phyloP scores from a whole-genome alignment of 2,329 filamentous ascomycete genomes.

The Corniculantispora saksenae region DNA sequence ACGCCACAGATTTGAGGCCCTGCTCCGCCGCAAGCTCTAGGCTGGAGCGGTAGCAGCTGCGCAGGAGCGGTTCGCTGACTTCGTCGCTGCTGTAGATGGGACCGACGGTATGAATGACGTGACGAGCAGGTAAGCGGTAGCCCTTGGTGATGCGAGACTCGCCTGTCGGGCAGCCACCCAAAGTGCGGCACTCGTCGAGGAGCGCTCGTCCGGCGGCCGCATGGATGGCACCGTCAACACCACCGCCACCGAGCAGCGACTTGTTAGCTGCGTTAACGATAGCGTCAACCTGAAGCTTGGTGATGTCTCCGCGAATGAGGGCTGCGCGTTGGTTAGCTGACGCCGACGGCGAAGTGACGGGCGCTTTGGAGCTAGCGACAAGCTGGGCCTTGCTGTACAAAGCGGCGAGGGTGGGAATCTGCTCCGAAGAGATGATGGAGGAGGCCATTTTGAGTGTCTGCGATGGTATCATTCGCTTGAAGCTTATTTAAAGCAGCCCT shows the following conservation, averaged over 20 bases:
- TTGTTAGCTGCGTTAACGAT: conserved; percentile 93
- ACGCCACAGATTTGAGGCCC: conserved; percentile 72
- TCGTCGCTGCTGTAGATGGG: conserved; percentile 65
- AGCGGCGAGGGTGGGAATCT: conserved; percentile 63
- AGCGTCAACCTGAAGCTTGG: conserved; percentile 71
- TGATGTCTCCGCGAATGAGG: conserved; percentile 78
- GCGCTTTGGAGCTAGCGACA: conserved; percentile 24
- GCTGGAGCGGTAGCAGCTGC: conserved; percentile 68
- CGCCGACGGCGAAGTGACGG: conserved; percentile 41
- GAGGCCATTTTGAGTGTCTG: conserved; percentile 4
- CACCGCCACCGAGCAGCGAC: conserved; percentile 80
- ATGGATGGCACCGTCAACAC: conserved; percentile 88
- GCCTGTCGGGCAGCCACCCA: conserved; percentile 75
- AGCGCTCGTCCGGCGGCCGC: conserved; percentile 72
- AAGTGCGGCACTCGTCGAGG: conserved; percentile 66
- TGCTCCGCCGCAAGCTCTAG: conserved; percentile 71
- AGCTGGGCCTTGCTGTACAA: conserved; percentile 60
- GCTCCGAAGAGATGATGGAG: conserved; percentile 42
- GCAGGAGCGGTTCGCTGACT: conserved; percentile 50
- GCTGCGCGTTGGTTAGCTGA: conserved; percentile 69
- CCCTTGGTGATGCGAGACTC: conserved; percentile 79
- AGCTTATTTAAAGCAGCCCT: background rate
- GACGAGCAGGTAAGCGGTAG: conserved; percentile 72
- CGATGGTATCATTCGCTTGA: background rate
- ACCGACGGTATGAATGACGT: conserved; percentile 89